Evolutionary conservation across 2,329 filamentous ascomycete genomes (phyloP).

Genomic region (Madurella fahalii): DNA sequence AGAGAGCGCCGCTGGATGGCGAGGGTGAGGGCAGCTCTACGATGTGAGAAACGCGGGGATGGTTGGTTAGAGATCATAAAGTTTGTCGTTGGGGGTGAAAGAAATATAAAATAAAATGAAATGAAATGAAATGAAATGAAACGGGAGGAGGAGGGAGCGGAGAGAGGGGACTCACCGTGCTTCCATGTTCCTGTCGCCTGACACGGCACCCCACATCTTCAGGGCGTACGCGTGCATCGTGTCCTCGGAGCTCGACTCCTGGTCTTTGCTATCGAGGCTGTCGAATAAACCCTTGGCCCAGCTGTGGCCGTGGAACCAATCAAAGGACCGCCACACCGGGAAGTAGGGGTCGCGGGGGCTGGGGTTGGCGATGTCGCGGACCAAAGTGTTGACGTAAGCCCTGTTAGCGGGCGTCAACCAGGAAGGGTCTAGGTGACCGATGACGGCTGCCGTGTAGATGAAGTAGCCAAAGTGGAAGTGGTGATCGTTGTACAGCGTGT

Average conservation of each 20-base stretch:
- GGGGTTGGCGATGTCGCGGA: conserved; percentile 80
- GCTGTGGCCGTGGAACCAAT: conserved; percentile 92
- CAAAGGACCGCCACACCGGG: conserved; percentile 78
- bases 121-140: no score
- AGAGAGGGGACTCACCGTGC: conserved; percentile 49
- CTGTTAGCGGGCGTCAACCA: conserved; percentile 68
- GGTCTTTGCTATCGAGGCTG: conserved; percentile 68
- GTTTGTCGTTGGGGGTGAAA: no score
- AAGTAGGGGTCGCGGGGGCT: conserved; percentile 67
- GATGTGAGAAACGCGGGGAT: neutral
- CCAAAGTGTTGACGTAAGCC: conserved; percentile 76
- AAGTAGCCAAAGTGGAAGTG: conserved; percentile 85
- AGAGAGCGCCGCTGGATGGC: conserved; percentile 71
- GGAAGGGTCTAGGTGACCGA: conserved; percentile 69
- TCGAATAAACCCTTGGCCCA: conserved; percentile 82
- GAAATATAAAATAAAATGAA: no score
- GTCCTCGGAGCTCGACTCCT: conserved; percentile 89
- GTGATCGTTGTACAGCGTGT: conserved; percentile 76
- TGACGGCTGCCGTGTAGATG: conserved; percentile 78
- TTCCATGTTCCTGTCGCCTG: conserved; percentile 74
- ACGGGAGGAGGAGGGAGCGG: no score
- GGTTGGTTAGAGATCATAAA: no score
- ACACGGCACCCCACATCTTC: conserved; percentile 88
- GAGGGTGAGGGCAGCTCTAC: conserved; percentile 41
- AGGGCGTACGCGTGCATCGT: conserved; percentile 80